Conservation (phyloP, 371 early-diverging fungal genomes). For the Mucor indicus region DNA sequence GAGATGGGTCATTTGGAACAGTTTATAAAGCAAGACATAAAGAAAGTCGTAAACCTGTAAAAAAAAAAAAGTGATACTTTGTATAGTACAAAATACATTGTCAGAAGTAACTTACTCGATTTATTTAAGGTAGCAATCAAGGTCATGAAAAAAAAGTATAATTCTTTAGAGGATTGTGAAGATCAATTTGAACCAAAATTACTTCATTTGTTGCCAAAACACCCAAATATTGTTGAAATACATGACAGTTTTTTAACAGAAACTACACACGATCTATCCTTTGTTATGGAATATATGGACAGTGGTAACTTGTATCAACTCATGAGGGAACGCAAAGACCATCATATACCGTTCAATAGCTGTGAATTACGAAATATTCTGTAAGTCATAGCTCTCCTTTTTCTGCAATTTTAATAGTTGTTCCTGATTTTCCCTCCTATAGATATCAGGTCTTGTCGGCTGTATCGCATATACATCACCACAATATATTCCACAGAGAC, state of each 20-base stretch:
- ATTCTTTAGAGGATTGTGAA: slow-evolving; percentile 74
- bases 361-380: slow-evolving; percentile 31
- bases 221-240: slow-evolving; percentile 82
- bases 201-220: slow-evolving; percentile 62
- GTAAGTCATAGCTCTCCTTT: slow-evolving; percentile 14
- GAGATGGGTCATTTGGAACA: slow-evolving; percentile 93
- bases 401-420: too few species aligned
- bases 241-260: slow-evolving; percentile 81
- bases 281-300: slow-evolving; percentile 95
- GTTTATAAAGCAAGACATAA: slow-evolving; percentile 79
- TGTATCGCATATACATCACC: slow-evolving; percentile 86
- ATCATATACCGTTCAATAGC: slow-evolving; percentile 17
- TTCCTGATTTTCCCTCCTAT: not conserved
- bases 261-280: slow-evolving; percentile 69
- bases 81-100: not conserved
- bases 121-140: slow-evolving; percentile 86
- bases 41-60: slow-evolving; percentile 74
- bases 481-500: slow-evolving; percentile 92
- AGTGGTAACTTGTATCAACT: slow-evolving; percentile 86
- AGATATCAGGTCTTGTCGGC: slow-evolving; percentile 83
- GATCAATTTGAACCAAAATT: slow-evolving; percentile 76
- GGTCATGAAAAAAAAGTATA: slow-evolving; percentile 90
- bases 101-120: not conserved
- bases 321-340: slow-evolving; percentile 71
- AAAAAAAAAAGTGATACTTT: not conserved